Conservation (phyloP, 2,329 filamentous ascomycete species). For the Phialocephala subalpina region DNA sequence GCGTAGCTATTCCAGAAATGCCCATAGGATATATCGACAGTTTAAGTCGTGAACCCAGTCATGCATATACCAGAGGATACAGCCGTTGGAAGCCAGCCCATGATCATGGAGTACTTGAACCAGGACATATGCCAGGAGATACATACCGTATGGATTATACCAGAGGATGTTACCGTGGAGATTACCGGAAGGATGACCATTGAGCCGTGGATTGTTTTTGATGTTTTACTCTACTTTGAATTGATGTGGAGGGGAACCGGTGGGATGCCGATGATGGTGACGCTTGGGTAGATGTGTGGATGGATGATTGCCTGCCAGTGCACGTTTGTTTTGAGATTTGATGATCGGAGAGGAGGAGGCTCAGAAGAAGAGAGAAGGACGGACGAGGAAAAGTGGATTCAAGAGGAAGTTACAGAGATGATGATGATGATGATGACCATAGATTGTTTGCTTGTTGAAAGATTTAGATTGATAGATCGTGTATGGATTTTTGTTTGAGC, state of each 20-base stretch:
- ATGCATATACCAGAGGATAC: conserved; percentile 37
- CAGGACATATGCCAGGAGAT: background rate
- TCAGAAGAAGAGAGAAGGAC: background rate
- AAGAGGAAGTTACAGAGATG: background rate
- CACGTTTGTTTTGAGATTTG: background rate
- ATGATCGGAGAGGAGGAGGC: background rate
- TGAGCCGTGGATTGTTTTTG: conserved; percentile 1
- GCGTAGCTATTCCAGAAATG: conserved; percentile 14
- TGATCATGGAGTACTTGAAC: background rate
- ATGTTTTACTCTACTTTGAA: background rate
- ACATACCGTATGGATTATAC: background rate
- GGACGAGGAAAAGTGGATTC: no score
- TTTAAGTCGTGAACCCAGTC: conserved; percentile 40
- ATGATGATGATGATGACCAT: conserved; percentile 1
- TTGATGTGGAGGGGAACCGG: conserved; percentile 4
- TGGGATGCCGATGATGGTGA: background rate
- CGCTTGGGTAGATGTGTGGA: background rate
- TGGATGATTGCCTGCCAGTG: background rate
- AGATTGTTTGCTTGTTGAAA: background rate
- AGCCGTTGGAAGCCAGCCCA: conserved; percentile 17
- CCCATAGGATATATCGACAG: conserved; percentile 33
- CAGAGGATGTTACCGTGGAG: conserved; percentile 21
- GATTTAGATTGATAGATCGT: background rate
- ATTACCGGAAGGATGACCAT: conserved; percentile 7
- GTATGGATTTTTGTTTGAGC: conserved; percentile 1